Conservation (phyloP, 2,329 filamentous ascomycete species). For the Zymoseptoria ardabiliae region DNA sequence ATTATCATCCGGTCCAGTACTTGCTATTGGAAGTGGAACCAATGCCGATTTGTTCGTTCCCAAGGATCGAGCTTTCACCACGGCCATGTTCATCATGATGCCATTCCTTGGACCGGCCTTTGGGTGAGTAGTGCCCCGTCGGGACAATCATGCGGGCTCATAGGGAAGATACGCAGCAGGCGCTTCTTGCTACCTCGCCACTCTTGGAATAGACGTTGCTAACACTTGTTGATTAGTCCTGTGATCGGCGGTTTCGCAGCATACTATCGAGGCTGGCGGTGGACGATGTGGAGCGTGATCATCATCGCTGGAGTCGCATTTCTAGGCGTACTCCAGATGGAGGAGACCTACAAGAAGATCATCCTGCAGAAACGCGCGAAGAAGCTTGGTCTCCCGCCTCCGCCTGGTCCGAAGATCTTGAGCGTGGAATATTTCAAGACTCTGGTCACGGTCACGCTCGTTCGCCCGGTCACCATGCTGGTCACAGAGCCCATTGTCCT, state of each 20-base stretch:
- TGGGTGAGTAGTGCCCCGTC: slow-evolving; percentile 26
- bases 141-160: neutral
- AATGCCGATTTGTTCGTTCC: slow-evolving; percentile 34
- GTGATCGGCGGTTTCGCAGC: slow-evolving; percentile 39
- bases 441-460: slow-evolving; percentile 26
- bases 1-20: slow-evolving; percentile 24
- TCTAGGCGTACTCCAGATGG: slow-evolving; percentile 36
- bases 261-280: slow-evolving; percentile 37
- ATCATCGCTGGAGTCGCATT: slow-evolving; percentile 34
- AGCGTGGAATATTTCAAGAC: slow-evolving; percentile 26
- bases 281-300: slow-evolving; percentile 39
- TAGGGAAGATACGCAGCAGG: neutral
- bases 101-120: slow-evolving; percentile 34
- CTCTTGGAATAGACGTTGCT: neutral
- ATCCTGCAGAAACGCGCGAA: slow-evolving; percentile 37
- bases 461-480: slow-evolving; percentile 30
- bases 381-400: slow-evolving; percentile 23
- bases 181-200: neutral
- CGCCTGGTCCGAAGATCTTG: slow-evolving; percentile 13
- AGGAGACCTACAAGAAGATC: slow-evolving; percentile 50
- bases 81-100: slow-evolving; percentile 33
- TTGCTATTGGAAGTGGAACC: slow-evolving; percentile 38
- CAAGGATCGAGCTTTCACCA: slow-evolving; percentile 28
- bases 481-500: slow-evolving; percentile 32
- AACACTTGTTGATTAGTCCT: slow-evolving; percentile 21